A percentile compares a stretch with the other conserved stretches of the same genome.
phyloP scores from a whole-genome alignment of 805 yeast species.

The Candida succiphila region DNA sequence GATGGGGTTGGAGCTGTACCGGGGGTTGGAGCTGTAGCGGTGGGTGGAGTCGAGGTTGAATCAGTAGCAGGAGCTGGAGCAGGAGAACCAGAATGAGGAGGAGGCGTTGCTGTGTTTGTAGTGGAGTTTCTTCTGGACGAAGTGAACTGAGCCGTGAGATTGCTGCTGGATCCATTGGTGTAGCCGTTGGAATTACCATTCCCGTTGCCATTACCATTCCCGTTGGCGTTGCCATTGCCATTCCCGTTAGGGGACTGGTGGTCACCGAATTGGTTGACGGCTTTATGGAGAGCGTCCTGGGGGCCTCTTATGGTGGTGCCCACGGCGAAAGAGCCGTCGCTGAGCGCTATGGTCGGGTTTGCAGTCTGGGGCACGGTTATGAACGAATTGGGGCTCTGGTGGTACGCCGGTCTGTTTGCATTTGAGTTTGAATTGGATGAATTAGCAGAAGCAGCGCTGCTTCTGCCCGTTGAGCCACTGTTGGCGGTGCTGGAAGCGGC shows the following conservation, averaged over 20 bases:
- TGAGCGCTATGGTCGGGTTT: constrained; percentile 62
- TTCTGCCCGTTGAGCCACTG: constrained; percentile 3
- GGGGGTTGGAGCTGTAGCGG: constrained; percentile 26
- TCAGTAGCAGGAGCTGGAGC: constrained; percentile 2
- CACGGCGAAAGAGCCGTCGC: constrained; percentile 51
- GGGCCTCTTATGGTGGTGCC: constrained; percentile 50
- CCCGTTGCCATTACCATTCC: constrained; percentile 5
- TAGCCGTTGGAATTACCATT: neutral
- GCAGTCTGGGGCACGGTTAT: constrained; percentile 34
- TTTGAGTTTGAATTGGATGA: no score
- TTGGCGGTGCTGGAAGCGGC: neutral
- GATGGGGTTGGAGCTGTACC: constrained; percentile 31
- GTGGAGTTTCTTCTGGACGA: neutral
- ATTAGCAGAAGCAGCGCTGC: no score
- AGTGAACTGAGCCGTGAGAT: constrained; percentile 10
- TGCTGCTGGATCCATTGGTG: constrained; percentile 2
- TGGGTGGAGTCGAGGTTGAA: constrained; percentile 4
- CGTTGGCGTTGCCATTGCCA: neutral
- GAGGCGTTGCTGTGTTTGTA: neutral
- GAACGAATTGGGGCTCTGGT: constrained; percentile 7
- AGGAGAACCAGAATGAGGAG: neutral
- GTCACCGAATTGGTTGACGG: constrained; percentile 24
- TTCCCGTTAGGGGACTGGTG: constrained; percentile 5
- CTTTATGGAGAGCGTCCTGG: constrained; percentile 20
- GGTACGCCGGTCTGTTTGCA: neutral